These are phyloP conservation scores for Rubia balearica DNA, from an alignment of 305 asterid species.

Conservation along the genomic window DNA sequence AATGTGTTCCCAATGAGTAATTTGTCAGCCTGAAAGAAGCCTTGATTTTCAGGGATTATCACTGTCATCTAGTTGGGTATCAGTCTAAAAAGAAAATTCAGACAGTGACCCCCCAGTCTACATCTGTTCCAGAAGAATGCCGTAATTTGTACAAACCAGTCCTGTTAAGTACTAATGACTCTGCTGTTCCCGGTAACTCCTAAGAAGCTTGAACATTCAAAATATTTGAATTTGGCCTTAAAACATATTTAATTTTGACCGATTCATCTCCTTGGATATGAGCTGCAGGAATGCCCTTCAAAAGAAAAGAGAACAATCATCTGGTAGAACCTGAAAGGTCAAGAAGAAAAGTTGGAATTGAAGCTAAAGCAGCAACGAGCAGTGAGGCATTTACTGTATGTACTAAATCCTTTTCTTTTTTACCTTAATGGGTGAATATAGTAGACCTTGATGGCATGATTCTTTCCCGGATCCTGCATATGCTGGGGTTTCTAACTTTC, in stretches of 20 bases:
- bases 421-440: neutral
- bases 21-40: neutral
- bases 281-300: conserved; percentile 28
- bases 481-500: neutral
- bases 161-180: conserved; percentile 27
- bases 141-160: conserved; percentile 40
- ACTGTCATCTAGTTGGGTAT: conserved; percentile 37
- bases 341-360: conserved; percentile 31
- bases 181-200: conserved; percentile 13
- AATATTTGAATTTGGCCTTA: conserved; percentile 5
- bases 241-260: neutral
- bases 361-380: conserved; percentile 14
- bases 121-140: conserved; percentile 23
- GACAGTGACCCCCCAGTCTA: conserved; percentile 25
- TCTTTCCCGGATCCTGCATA: neutral
- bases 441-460: neutral
- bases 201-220: conserved; percentile 4
- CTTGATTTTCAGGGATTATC: conserved; percentile 30
- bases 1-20: neutral
- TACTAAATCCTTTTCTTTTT: neutral
- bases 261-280: conserved; percentile 15
- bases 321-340: conserved; percentile 36
- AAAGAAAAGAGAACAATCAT: conserved; percentile 45
- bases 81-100: conserved; percentile 30
- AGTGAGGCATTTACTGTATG: conserved; percentile 12